A percentile compares a stretch with the other conserved stretches of the same genome.
Conservation (phyloP, 176 grass and related monocot genomes). For the Puya raimondii region DNA sequence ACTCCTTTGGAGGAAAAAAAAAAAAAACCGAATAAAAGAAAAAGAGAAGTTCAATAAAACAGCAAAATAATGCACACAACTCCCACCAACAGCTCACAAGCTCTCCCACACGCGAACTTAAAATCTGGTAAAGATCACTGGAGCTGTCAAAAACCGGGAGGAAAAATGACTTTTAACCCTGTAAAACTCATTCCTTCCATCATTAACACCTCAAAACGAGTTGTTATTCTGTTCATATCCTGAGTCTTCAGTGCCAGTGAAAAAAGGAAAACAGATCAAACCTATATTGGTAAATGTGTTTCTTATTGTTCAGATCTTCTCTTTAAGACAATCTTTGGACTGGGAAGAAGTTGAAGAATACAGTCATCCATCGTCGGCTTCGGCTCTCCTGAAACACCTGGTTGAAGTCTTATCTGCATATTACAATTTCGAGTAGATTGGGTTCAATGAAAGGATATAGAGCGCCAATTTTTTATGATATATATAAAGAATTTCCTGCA, state of each 20-base stretch:
- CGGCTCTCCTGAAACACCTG: conserved; percentile 26
- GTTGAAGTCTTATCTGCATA: conserved; percentile 56
- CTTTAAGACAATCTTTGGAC: conserved; percentile 43
- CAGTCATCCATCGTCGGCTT: conserved; percentile 14
- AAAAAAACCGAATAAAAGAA: conserved; percentile 16
- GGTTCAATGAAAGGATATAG: no score
- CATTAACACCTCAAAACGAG: conserved; percentile 1
- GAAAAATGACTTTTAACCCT: conserved; percentile 39
- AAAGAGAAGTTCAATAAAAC: conserved; percentile 14
- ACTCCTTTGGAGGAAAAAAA: conserved; percentile 30
- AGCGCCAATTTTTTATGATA: no score
- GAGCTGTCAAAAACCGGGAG: conserved; percentile 68
- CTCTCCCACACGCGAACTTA: conserved; percentile 40
- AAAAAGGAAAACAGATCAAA: conserved; percentile 27
- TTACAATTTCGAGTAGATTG: conserved; percentile 8
- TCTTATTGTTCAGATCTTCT: conserved; percentile 31
- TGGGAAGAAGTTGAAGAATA: conserved; percentile 35
- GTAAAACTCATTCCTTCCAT: conserved; percentile 20
- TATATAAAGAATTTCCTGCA: no score
- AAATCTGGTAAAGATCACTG: conserved; percentile 24
- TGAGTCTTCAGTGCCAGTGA: conserved; percentile 17
- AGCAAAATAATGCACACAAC: conserved; percentile 18
- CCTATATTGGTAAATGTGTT: neutral
- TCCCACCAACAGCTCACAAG: conserved; percentile 57
- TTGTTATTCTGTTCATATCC: conserved; percentile 10